Evolutionary conservation across 1,284 basidiomycete genomes (phyloP), one percentile per base, ranked within the genome.

Genomic region (Irpex sp.): DNA sequence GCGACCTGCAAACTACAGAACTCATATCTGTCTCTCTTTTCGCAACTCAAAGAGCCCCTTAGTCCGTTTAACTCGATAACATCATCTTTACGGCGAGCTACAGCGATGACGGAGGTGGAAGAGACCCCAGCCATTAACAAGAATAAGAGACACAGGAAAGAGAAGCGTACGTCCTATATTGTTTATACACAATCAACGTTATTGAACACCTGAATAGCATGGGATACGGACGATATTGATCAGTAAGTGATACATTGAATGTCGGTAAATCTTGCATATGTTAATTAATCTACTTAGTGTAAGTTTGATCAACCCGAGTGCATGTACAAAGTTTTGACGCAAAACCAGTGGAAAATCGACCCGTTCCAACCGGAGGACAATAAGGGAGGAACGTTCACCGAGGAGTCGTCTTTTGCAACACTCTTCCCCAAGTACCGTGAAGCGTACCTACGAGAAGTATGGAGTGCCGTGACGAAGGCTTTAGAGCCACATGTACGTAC

Each of bases 401-500:
- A 99, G 75, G 97, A 99, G 79, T 96, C 94, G 6, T 96, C 93
- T 0, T 99, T 99, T 71, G 96, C 97, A 2, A 97, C 97, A 0
- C 86, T 99, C 6, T 99, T 99, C 76, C 97, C 97, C 35, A 99
- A 98, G 78, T 99, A 99, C 74, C 87, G 97, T 63, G 97, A 99
- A 84, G 94, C 93, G 69, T 98, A 99, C 73, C 80, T 99, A 57
- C 86, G 95, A 61, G 94, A 97, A 76, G 90, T 94, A 59, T 99
- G 97, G 97, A 89, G 90, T 67, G 89, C 91, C 7, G 93, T 98
- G n/a, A 97, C 95, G 0, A 84, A 86, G 59, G 87, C 93, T 4
- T 78, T 99, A 53, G 95, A 98, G 56, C 72, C 87, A 17, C 87
- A 95, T 76, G 95, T 93, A 71, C 67, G 80, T 74, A 19, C 50